These are phyloP conservation scores for Tarenaya hassleriana DNA, from an alignment of 345 rosid species.

Conservation along the genomic window DNA sequence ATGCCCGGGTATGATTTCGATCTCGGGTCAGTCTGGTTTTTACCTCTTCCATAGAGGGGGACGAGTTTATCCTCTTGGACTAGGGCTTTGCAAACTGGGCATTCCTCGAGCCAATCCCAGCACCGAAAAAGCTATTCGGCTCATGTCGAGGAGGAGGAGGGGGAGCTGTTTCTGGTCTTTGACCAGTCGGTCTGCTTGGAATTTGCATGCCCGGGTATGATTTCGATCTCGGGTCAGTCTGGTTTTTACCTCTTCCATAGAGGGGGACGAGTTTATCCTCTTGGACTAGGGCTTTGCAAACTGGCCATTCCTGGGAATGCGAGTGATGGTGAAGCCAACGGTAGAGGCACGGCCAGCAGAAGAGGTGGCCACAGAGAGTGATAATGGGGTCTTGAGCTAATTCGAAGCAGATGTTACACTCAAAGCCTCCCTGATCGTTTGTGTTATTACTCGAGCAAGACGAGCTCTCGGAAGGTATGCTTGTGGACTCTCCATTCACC, in stretches of 20 bases:
- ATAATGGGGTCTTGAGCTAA: conserved; percentile 83
- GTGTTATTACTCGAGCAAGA: conserved; percentile 31
- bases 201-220: conserved; percentile 60
- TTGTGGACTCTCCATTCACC: conserved; percentile 51
- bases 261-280: conserved; percentile 93
- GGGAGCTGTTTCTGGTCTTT: conserved; percentile 66
- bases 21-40: conserved; percentile 63
- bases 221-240: conserved; percentile 64
- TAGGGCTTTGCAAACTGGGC: conserved; percentile 90
- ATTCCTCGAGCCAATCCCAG: conserved; percentile 84
- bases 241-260: conserved; percentile 85
- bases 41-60: conserved; percentile 95
- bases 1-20: conserved; percentile 61
- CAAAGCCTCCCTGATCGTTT: conserved; percentile 70
- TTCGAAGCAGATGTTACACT: conserved; percentile 94
- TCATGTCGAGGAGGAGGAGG: conserved; percentile 34
- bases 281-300: conserved; percentile 82
- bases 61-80: conserved; percentile 84
- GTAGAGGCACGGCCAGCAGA: conserved; percentile 89
- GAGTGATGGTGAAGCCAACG: conserved; percentile 87
- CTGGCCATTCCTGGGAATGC: conserved; percentile 79
- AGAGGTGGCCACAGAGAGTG: conserved; percentile 89
- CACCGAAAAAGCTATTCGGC: conserved; percentile 39
- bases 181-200: conserved; percentile 67
- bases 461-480: conserved; percentile 28